Base-by-base conservation (phyloP, 371 early-diverging fungal species). In the Circinella umbellata region DNA sequence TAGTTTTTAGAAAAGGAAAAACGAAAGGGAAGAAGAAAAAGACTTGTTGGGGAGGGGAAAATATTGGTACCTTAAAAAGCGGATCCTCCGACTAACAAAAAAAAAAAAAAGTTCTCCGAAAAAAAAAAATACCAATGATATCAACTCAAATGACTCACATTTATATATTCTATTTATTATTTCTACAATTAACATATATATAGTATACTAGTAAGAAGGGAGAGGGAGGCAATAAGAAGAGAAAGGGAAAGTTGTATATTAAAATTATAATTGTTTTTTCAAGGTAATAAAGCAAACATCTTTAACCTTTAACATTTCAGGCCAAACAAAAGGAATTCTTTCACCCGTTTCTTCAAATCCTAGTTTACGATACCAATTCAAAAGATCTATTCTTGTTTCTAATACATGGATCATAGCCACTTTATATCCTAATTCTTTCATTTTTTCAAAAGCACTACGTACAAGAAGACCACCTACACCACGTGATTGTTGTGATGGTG, bases 341-440 rank as follows among this genome's bases (percentile, higher is more conserved):
- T 84, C 86, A 36, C 88, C 88, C 20, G 82, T 83, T 63, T 83
- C 85, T 20, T 62, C 63, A 69, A 86, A 88, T 14, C 88, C 88
- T 15, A 88, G 71, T 46, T 83, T 84, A 48, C 71, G 75, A 64
- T 88, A 88, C 88, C 88, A 88, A 18, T 39, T 47, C 57, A 88
- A 70, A 51, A 88, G 71, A 46, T 86, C 88, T 9, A 70, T 63
- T 64, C 88, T 76, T 61, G 82, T 80, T 61, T 81, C 77, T 14
- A 88, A 73, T 1, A 86, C 88, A 73, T 81, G 85, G n/a, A 86
- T 79, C 4, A 79, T 65, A 13, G 84, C 86, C 34, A 76, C 72
- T 5, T 69, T 61, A 47, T 77, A 81, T 3, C 81, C 75, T 57
- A 82, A 69, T 9, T 14, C 38, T 4, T 72, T 76, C 77, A 83